A percentile compares a stretch with the other conserved stretches of the same genome.
Conservation (phyloP, 768 basidiomycete species). For the Calvatia gigantea region DNA sequence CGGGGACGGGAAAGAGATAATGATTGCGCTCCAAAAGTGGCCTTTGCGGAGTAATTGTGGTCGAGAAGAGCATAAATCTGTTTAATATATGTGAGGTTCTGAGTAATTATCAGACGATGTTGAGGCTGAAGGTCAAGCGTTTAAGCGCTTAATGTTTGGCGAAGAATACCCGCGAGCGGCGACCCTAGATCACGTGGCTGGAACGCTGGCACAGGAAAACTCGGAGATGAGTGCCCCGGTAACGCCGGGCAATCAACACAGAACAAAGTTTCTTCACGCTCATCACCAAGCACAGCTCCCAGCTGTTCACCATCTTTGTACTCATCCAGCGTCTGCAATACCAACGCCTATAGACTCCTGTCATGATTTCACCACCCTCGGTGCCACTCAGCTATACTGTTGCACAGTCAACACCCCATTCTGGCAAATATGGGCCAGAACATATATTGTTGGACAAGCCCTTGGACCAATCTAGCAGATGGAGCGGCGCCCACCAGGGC, state of each 20-base stretch:
- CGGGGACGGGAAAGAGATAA: too few species aligned
- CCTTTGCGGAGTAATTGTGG: too few species aligned
- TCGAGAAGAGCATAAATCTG: too few species aligned
- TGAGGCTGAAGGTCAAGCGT: background rate
- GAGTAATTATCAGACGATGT: too few species aligned
- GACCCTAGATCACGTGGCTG: background rate
- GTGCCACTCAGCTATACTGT: constrained; percentile 46
- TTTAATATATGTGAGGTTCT: too few species aligned
- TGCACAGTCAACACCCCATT: constrained; percentile 64
- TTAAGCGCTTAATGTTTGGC: too few species aligned
- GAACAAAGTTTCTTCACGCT: background rate
- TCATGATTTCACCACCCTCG: constrained; percentile 16
- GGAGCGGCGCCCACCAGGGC: constrained; percentile 67
- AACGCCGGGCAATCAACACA: background rate
- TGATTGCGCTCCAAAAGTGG: too few species aligned
- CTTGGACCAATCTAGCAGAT: constrained; percentile 63
- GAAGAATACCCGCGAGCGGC: too few species aligned
- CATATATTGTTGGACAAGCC: constrained; percentile 68
- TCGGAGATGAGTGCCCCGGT: constrained; percentile 1
- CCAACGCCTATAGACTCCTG: background rate
- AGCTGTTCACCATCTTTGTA: background rate
- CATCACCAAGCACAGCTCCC: background rate
- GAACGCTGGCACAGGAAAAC: background rate
- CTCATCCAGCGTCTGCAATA: background rate
- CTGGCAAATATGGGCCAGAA: constrained; percentile 63